Evolutionary conservation across 2,329 filamentous ascomycete species (phyloP), one percentile per base, ranked within the genome.

Genomic region (Botryotinia globosa): DNA sequence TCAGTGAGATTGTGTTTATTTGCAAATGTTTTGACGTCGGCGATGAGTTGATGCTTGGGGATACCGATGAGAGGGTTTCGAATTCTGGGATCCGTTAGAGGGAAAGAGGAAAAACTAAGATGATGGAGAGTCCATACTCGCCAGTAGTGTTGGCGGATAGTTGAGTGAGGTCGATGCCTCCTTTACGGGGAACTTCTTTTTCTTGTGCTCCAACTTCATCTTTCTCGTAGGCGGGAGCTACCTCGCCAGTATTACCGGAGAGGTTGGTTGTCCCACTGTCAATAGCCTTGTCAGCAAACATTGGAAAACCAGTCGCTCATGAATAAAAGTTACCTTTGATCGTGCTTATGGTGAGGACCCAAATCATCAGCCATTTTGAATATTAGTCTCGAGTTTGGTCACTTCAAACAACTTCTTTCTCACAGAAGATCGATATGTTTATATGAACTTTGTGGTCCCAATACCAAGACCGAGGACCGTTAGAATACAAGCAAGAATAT

Each of bases 1-100:
- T 91, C 87, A 2, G 83, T 81, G 45, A 94, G 84, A 34, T 85
- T 85, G 76, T 91, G 87, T 56, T 86, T 82, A 18, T 83, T 82
- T 51, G 89, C 90, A 77, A 92, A 93, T 25, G 83, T 83, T 72
- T 88, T 84, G 58, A 90, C 90, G 72, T 89, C 83, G 64, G 79
- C 78, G 68, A 89, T 81, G 14, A 90, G 84, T 76, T 82, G 81
- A 67, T 82, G 84, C 72, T 79, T 84, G 7, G 88, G 83, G 72
- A 89, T 84, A 48, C 87, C 88, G 42, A 85, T 82, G 22, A 91
- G 82, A 32, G 87, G 87, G 75, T 89, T 89, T 69, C 83, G 82
- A 77, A 88, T 85, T 76, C 87, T 88, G 74, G 1, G 34, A 18
- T 45, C 0, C 39, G 44, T 70, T 29, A 70, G 44, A 37, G 4